A percentile compares a stretch with the other conserved stretches of the same genome.
These are phyloP conservation scores for Tolypocladium ovalisporum DNA, from an alignment of 2,329 filamentous ascomycete species.

Conservation along the genomic window DNA sequence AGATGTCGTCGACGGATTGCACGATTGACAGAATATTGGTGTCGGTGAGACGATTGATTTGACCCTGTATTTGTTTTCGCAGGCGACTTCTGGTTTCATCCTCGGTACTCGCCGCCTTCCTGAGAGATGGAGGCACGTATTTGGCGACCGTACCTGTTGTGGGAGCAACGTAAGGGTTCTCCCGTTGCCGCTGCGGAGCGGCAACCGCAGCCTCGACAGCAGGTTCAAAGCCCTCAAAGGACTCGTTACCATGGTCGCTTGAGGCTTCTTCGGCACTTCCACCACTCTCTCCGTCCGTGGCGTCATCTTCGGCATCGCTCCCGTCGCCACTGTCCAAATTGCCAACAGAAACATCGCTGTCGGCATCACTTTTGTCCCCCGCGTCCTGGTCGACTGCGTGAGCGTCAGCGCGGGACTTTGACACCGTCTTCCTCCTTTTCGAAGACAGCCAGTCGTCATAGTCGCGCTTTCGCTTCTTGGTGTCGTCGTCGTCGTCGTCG, in stretches of 20 bases:
- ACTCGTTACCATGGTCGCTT: slow-evolving; percentile 16
- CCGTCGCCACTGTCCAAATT: slow-evolving; percentile 15
- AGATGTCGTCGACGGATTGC: slow-evolving; percentile 70
- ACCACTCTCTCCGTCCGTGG: background rate
- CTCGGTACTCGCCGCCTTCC: slow-evolving; percentile 51
- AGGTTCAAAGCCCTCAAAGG: slow-evolving; percentile 29
- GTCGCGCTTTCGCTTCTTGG: slow-evolving; percentile 49
- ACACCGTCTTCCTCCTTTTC: slow-evolving; percentile 30
- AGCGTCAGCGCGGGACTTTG: slow-evolving; percentile 3
- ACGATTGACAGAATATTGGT: slow-evolving; percentile 80
- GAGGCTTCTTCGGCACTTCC: background rate
- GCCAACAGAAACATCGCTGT: background rate
- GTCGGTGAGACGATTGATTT: slow-evolving; percentile 88
- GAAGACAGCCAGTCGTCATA: slow-evolving; percentile 49
- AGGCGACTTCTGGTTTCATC: slow-evolving; percentile 58
- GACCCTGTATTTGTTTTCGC: slow-evolving; percentile 71
- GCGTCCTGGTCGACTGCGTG: background rate
- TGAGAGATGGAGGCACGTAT: slow-evolving; percentile 82
- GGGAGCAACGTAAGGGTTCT: slow-evolving; percentile 87
- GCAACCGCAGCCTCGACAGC: slow-evolving; percentile 19
- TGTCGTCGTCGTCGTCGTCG: slow-evolving; percentile 44
- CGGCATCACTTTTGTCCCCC: background rate
- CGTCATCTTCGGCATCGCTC: slow-evolving; percentile 3
- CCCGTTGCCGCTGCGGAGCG: slow-evolving; percentile 41
- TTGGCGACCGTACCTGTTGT: slow-evolving; percentile 43